Base-by-base conservation (phyloP, 495 filamentous ascomycete genomes). In the Rhizodiscina lignyota region DNA sequence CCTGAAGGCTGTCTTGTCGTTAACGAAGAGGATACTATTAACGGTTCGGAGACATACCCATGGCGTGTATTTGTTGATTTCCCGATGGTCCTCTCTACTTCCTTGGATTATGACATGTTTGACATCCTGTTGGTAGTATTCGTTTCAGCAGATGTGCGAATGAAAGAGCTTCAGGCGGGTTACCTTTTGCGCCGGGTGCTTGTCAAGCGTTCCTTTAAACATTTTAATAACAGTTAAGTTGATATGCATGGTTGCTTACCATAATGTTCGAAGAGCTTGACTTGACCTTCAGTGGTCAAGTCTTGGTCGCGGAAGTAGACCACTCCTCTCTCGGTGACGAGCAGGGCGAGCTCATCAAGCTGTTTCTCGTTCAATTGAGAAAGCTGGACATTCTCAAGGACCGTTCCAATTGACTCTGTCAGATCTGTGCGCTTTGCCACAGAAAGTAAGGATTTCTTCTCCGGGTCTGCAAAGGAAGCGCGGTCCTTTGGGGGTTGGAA, bases 251-350 rank as follows among this genome's bases (percentile, higher is more conserved):
- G n/a, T n/a, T n/a, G n/a, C n/a, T n/a, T n/a, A 10, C 66, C 67
- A 39, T 60, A 69, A 45, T 71, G 63, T 39, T 64, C 55, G 41
- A 68, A 68, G 16, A 69, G 49, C 39, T 56, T 46, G 13, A 68
- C 59, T 43, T 71, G 67, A 26, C 47, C 39, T 18, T 64, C 59
- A 1, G 67, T 68, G n/a, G 61, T 65, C 8, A 45, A 35, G 19
- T 45, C 39, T 32, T 45, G 43, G 35, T 38, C 43, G 18, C 43
- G 39, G 22, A 45, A 42, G 21, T 32, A 39, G 34, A 45, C 43
- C 3, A 45, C 43, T 10, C 39, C 35, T 11, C 37, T 42, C 30
- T 42, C 37, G 10, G 43, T 18, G 15, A 45, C 43, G 11, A 38
- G 37, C n/a, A 45, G 28, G 2, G 43, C 43, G 18, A 45, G 43